phyloP scores from a whole-genome alignment of 805 yeast species.

The Saturnispora gosingensis region DNA sequence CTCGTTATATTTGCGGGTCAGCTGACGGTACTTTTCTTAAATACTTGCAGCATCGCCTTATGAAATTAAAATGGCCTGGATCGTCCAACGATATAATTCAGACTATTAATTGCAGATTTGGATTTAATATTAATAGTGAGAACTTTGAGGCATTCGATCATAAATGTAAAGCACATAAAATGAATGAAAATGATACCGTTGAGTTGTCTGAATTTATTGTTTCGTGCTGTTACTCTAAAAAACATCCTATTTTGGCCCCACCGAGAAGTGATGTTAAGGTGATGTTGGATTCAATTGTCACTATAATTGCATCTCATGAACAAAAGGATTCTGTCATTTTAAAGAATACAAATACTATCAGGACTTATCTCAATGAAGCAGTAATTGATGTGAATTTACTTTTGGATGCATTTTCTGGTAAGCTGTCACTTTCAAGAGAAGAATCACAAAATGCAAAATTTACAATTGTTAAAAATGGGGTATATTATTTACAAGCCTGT shows the following conservation, averaged over 20 bases:
- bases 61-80: conserved; percentile 32
- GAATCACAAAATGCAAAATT: conserved; percentile 27
- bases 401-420: conserved; percentile 45
- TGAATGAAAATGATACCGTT: conserved; percentile 32
- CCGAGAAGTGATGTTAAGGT: conserved; percentile 65
- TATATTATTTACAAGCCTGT: conserved; percentile 63
- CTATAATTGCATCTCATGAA: conserved; percentile 61
- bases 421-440: conserved; percentile 21
- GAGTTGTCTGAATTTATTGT: conserved; percentile 37
- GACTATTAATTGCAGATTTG: conserved; percentile 69
- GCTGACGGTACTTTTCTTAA: conserved; percentile 54
- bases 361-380: conserved; percentile 37
- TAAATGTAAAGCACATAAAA: conserved; percentile 31
- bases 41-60: conserved; percentile 46
- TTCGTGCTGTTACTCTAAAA: conserved; percentile 43
- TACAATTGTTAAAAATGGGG: conserved; percentile 40
- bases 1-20: conserved; percentile 56
- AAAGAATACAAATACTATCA: conserved; percentile 37
- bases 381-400: conserved; percentile 37
- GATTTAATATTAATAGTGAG: conserved; percentile 51
- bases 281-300: conserved; percentile 62
- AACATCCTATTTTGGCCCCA: conserved; percentile 48
- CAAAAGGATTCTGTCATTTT: conserved; percentile 32
- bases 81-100: conserved; percentile 70
- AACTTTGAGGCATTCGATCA: conserved; percentile 62